Evolutionary conservation across 2,329 filamentous ascomycete genomes (phyloP).

Genomic region (Hypoxylon sp.): DNA sequence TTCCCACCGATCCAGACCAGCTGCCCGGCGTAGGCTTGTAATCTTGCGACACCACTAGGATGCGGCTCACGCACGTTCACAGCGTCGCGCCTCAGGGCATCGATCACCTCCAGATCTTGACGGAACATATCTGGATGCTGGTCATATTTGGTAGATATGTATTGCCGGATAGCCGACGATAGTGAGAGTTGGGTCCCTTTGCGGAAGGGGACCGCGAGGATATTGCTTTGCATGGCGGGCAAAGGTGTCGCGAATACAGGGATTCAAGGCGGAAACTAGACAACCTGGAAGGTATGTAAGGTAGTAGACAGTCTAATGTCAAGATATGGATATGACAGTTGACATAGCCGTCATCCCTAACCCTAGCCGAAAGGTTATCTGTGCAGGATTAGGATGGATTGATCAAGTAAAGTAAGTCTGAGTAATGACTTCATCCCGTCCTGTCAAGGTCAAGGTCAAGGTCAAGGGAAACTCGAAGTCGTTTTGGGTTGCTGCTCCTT

Average conservation of each 20-base stretch:
- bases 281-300: slow-evolving; percentile 10
- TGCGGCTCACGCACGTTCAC: slow-evolving; percentile 91
- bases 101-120: slow-evolving; percentile 86
- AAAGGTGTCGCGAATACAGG: slow-evolving; percentile 13
- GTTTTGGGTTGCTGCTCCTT: slow-evolving; percentile 25
- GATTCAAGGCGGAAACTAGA: slow-evolving; percentile 40
- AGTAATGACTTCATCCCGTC: slow-evolving; percentile 47
- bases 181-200: slow-evolving; percentile 84
- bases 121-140: slow-evolving; percentile 98
- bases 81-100: slow-evolving; percentile 85
- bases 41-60: slow-evolving; percentile 84
- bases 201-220: slow-evolving; percentile 88
- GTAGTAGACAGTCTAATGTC: neutral
- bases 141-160: slow-evolving; percentile 98
- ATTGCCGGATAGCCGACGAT: slow-evolving; percentile 86
- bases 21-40: slow-evolving; percentile 93
- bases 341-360: slow-evolving; percentile 1
- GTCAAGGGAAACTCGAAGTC: slow-evolving; percentile 20
- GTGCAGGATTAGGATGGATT: neutral
- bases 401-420: slow-evolving; percentile 9
- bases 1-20: slow-evolving; percentile 94
- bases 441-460: slow-evolving; percentile 16
- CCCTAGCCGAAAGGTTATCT: neutral
- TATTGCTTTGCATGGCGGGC: slow-evolving; percentile 61
- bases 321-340: neutral